phyloP scores from a whole-genome alignment of 768 basidiomycete species.

The Trametes gibbosa region DNA sequence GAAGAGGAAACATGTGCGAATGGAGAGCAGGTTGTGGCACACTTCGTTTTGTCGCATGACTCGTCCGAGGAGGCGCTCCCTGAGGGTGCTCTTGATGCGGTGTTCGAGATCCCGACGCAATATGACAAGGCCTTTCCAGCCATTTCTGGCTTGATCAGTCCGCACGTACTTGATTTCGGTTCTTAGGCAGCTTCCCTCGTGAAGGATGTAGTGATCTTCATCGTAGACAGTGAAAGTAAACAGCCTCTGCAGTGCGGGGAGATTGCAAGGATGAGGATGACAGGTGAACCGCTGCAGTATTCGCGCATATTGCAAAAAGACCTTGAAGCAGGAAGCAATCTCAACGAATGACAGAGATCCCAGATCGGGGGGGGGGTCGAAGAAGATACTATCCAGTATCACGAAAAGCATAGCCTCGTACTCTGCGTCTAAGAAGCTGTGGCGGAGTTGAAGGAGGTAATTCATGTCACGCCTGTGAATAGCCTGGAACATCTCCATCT shows the following conservation, averaged over 20 bases:
- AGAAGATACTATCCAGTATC: neutral
- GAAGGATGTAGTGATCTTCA: neutral
- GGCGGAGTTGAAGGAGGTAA: constrained; percentile 34
- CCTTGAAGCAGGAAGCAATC: neutral
- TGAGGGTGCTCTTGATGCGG: neutral
- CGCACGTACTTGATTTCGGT: neutral
- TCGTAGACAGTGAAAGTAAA: neutral
- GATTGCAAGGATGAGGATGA: neutral
- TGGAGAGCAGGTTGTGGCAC: neutral
- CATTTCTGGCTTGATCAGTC: neutral
- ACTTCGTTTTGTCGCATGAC: neutral
- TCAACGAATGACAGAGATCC: neutral
- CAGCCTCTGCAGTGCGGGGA: neutral
- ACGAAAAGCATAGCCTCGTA: constrained; percentile 32
- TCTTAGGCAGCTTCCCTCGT: neutral
- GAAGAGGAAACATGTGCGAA: neutral
- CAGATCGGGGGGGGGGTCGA: too few relatives aligned
- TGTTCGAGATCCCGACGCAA: neutral
- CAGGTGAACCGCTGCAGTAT: constrained; percentile 25
- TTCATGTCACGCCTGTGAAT: constrained; percentile 10
- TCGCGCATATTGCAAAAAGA: neutral
- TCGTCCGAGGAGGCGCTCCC: neutral
- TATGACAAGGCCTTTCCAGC: neutral
- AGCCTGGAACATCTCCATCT: neutral
- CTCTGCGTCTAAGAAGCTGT: constrained; percentile 25